Evolutionary conservation across 1,284 basidiomycete species (phyloP).

Genomic region (Ceratobasidium sp.): DNA sequence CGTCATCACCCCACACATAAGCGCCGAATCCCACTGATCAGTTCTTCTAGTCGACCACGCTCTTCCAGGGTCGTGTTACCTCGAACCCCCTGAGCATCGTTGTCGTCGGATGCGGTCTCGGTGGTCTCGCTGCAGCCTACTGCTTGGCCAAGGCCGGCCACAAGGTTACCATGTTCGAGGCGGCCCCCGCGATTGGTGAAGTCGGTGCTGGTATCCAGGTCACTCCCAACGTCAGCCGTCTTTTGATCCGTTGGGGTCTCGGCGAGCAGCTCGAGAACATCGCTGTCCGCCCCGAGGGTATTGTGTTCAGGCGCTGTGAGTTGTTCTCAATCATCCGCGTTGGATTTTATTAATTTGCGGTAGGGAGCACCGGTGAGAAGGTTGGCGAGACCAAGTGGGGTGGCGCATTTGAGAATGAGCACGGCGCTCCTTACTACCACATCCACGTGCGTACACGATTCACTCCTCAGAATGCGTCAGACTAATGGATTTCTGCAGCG

Average conservation of each 20-base stretch:
- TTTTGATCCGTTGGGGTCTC: conserved; percentile 62
- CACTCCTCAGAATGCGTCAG: background rate
- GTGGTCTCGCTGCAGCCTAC: conserved; percentile 57
- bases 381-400: conserved; percentile 58
- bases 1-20: background rate
- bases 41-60: conserved; percentile 7
- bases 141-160: conserved; percentile 56
- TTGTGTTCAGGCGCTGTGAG: conserved; percentile 59
- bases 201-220: conserved; percentile 60
- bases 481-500: conserved; percentile 47
- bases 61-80: conserved; percentile 43
- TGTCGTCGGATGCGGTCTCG: conserved; percentile 58
- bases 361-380: conserved; percentile 53
- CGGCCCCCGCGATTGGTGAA: conserved; percentile 54
- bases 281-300: conserved; percentile 54
- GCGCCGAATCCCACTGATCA: background rate
- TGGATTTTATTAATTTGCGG: background rate
- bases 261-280: conserved; percentile 52
- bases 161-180: conserved; percentile 56
- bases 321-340: conserved; percentile 21
- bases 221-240: conserved; percentile 58
- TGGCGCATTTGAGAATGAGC: conserved; percentile 51
- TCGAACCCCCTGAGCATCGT: conserved; percentile 53
- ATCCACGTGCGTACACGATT: conserved; percentile 48
- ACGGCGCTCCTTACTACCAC: conserved; percentile 61